Percentiles rank a stretch among this genome's conserved stretches.
Conservation (phyloP, 441 rosid genomes). For the Bocquillonia castaneifolia region DNA sequence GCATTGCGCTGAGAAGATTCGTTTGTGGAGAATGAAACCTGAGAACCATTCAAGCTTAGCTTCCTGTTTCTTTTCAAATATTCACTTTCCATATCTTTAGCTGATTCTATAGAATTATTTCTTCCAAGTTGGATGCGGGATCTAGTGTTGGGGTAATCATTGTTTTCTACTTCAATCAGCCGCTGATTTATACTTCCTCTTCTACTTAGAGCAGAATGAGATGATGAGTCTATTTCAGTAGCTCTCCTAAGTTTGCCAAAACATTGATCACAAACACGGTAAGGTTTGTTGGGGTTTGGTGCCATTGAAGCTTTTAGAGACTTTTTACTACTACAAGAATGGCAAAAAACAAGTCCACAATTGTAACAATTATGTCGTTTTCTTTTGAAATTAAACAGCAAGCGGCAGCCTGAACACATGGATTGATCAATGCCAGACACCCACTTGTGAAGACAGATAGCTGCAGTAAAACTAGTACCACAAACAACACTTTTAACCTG, state of each 20-base stretch:
- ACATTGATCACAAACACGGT: constrained; percentile 91
- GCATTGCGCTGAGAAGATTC: constrained; percentile 77
- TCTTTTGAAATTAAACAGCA: constrained; percentile 84
- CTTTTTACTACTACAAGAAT: constrained; percentile 84
- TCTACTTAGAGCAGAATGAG: constrained; percentile 70
- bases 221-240: constrained; percentile 50
- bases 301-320: constrained; percentile 94
- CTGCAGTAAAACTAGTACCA: constrained; percentile 86
- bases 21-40: constrained; percentile 75
- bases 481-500: constrained; percentile 89
- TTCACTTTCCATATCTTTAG: constrained; percentile 54
- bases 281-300: constrained; percentile 85
- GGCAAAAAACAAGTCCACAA: constrained; percentile 93
- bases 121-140: constrained; percentile 69
- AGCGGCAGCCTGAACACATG: constrained; percentile 96
- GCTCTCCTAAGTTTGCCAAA: constrained; percentile 66
- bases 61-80: constrained; percentile 76
- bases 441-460: constrained; percentile 95
- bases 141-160: constrained; percentile 66
- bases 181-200: constrained; percentile 76
- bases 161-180: constrained; percentile 51
- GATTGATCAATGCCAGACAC: constrained; percentile 90
- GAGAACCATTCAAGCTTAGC: constrained; percentile 72
- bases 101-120: constrained; percentile 69
- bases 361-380: constrained; percentile 97